These are phyloP conservation scores for Epithemia pelagica DNA, from an alignment of 108 stramenopile genomes.

Conservation along the genomic window DNA sequence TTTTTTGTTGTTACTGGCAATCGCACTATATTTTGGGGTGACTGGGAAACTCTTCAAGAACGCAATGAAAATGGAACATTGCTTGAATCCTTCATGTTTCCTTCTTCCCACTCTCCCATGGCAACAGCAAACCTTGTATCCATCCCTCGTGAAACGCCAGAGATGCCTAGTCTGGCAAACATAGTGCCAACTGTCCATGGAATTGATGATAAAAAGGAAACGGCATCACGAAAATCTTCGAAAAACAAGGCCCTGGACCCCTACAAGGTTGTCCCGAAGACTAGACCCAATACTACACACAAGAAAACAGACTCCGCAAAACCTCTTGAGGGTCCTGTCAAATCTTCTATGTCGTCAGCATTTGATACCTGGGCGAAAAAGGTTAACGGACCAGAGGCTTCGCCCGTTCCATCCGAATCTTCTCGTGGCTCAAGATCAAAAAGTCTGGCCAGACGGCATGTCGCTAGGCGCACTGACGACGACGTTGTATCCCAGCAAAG, in stretches of 20 bases:
- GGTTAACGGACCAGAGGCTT: neutral
- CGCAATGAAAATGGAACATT: conserved; percentile 29
- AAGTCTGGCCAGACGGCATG: neutral
- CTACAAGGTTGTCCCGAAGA: neutral
- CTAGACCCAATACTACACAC: neutral
- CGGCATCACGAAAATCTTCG: neutral
- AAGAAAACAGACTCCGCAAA: neutral
- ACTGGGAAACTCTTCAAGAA: conserved; percentile 13
- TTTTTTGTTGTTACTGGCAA: conserved; percentile 44
- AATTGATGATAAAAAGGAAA: neutral
- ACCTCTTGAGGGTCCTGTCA: neutral
- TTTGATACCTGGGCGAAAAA: neutral
- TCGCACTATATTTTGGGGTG: conserved; percentile 3
- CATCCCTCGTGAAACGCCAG: neutral
- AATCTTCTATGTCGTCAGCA: neutral
- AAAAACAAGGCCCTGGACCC: neutral
- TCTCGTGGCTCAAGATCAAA: neutral
- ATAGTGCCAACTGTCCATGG: neutral
- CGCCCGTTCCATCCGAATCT: neutral
- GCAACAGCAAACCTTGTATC: neutral
- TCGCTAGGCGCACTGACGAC: neutral
- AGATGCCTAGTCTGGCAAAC: neutral
- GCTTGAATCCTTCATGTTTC: neutral
- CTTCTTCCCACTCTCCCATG: neutral
- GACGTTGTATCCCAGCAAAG: neutral